Percentiles rank a stretch among this genome's conserved stretches.
Conservation (phyloP, 2,329 filamentous ascomycete genomes). For the Blastomyces gilchristii region DNA sequence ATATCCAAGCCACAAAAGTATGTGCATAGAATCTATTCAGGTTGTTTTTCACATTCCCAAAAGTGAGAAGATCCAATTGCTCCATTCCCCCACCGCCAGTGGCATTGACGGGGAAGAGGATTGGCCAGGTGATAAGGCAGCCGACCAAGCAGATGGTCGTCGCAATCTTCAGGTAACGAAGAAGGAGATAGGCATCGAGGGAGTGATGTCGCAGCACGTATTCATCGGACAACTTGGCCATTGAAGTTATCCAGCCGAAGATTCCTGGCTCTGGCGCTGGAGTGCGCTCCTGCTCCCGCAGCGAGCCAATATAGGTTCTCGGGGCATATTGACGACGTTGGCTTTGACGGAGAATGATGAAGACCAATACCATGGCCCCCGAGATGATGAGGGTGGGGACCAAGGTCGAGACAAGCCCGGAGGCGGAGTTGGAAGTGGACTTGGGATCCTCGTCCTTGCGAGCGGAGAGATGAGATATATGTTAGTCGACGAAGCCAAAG, state of each 20-base stretch:
- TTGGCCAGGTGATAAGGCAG: constrained; percentile 72
- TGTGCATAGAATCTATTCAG: constrained; percentile 71
- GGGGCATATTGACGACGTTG: constrained; percentile 45
- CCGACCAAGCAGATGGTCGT: constrained; percentile 74
- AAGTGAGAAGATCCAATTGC: constrained; percentile 68
- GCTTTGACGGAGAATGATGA: constrained; percentile 41
- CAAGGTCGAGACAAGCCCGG: constrained; percentile 41
- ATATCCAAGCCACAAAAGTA: constrained; percentile 68
- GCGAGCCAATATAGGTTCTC: constrained; percentile 44
- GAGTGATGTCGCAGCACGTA: constrained; percentile 84
- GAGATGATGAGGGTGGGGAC: constrained; percentile 38
- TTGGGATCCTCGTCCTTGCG: constrained; percentile 12
- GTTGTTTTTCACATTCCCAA: constrained; percentile 59
- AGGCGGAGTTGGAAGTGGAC: constrained; percentile 24
- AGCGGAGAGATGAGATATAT: background rate
- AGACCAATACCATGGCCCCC: constrained; percentile 38
- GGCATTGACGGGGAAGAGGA: constrained; percentile 79
- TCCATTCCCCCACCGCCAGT: constrained; percentile 58
- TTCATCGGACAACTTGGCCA: constrained; percentile 60
- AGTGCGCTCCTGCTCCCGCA: constrained; percentile 46
- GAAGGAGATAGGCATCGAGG: constrained; percentile 80
- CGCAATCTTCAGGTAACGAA: constrained; percentile 75
- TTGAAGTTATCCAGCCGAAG: constrained; percentile 57
- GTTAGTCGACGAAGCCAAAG: background rate
- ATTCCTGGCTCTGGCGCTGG: constrained; percentile 51